These are phyloP conservation scores for Lecanicillium sp. DNA, from an alignment of 2,329 filamentous ascomycete genomes.

Conservation along the genomic window DNA sequence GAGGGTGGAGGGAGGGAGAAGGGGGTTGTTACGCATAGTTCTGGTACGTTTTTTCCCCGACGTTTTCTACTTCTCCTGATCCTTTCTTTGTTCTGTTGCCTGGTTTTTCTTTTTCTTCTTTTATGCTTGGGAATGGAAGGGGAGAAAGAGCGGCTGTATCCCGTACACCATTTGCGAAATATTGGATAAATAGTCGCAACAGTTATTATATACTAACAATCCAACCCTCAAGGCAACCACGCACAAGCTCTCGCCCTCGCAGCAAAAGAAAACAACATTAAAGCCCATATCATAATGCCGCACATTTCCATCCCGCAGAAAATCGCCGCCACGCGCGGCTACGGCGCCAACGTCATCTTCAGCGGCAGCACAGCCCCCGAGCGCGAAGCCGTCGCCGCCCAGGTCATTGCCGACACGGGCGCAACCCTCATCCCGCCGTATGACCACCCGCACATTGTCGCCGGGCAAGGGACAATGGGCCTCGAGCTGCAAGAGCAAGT, in stretches of 20 bases:
- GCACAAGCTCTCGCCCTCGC: constrained; percentile 88
- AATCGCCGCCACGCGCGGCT: constrained; percentile 70
- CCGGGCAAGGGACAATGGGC: constrained; percentile 86
- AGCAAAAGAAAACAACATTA: constrained; percentile 62
- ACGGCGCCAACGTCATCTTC: constrained; percentile 73
- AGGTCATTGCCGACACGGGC: constrained; percentile 62
- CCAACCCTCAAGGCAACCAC: constrained; percentile 75
- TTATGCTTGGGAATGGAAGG: too few relatives aligned
- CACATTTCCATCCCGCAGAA: constrained; percentile 77
- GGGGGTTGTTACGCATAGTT: constrained; percentile 86
- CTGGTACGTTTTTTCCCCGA: constrained; percentile 49
- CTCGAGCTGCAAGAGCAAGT: constrained; percentile 77
- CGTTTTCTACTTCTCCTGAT: too few relatives aligned
- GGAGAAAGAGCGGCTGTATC: too few relatives aligned
- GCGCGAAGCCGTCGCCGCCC: constrained; percentile 67
- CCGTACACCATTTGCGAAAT: too few relatives aligned
- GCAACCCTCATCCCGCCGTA: constrained; percentile 82
- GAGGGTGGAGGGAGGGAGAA: constrained; percentile 48
- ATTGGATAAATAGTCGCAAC: too few relatives aligned
- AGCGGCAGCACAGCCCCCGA: constrained; percentile 73
- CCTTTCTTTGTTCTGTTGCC: constrained; percentile 1
- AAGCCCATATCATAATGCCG: constrained; percentile 89
- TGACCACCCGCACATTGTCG: constrained; percentile 83
- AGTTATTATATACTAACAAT: too few relatives aligned
- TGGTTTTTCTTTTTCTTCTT: too few relatives aligned